Base-by-base conservation (phyloP, 306 rosid species). In the Cotoneaster glaucophyllus region DNA sequence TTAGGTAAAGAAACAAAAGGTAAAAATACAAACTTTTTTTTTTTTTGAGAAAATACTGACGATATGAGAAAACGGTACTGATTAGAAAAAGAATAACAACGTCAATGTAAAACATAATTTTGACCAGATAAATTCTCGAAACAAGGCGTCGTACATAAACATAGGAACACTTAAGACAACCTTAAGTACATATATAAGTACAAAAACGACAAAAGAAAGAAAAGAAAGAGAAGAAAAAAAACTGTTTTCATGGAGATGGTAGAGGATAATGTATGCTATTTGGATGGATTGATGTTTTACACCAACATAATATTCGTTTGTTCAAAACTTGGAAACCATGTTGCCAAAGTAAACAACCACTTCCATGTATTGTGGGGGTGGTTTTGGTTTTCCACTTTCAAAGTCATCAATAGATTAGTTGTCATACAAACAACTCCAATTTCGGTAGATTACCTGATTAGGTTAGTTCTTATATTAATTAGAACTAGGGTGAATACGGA, bases 341-440 rank as follows among this genome's bases (percentile, higher is more conserved):
- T 54, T 82, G 59, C 77, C 48, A 75, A 59, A 78, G 77, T 69
- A 82, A 13, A 82, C 84, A 71, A 79, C 75, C 76, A 77, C 67
- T 82, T 64, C 52, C 39, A 72, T 74, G 2, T 41, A 58, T 58
- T 75, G 79, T 79, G 86, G 75, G 74, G 80, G 5, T 64, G 76
- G 77, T 65, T 84, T 71, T 24, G 67, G 52, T 67, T 76, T 78
- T 6, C 88, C 90, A 83, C 84, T 85, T 83, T 66, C 67, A 65
- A 71, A 71, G 57, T 43, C 43, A 4, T 6, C 3, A 1, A 54
- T 57, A 76, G 80, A 69, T 84, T 57, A 80, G 80, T 73, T 84
- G 79, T 22, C 76, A 70, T 63, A 54, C 57, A 34, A 11, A 71
- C 74, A 43, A 74, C 72, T 70, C 41, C 7, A 37, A 37, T 37